A percentile compares a stretch with the other conserved stretches of the same genome.
These are phyloP conservation scores for Candolleomyces aberdarensis DNA, from an alignment of 768 basidiomycete genomes.

Conservation along the genomic window DNA sequence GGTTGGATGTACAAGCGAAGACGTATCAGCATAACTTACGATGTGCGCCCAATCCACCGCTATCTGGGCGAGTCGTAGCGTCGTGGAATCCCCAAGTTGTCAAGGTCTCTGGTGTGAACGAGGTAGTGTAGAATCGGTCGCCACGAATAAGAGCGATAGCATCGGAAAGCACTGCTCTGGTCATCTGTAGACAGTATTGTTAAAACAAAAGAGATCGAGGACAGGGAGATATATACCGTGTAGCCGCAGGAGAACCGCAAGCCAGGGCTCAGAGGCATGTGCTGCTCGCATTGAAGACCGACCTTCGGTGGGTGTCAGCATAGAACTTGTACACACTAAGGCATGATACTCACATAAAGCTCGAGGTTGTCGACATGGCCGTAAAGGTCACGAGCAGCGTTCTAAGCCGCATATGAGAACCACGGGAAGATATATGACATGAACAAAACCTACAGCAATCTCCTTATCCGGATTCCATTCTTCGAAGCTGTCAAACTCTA, in stretches of 20 bases:
- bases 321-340: not conserved
- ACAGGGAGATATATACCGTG: slow-evolving; percentile 16
- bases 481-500: slow-evolving; percentile 43
- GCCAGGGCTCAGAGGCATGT: slow-evolving; percentile 27
- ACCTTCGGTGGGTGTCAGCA: slow-evolving; percentile 8
- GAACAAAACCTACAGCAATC: slow-evolving; percentile 32
- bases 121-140: slow-evolving; percentile 50
- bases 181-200: slow-evolving; percentile 25
- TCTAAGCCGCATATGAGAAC: not conserved
- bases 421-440: no score
- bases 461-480: slow-evolving; percentile 53
- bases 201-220: not conserved
- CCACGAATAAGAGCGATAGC: slow-evolving; percentile 52
- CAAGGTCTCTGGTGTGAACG: slow-evolving; percentile 45
- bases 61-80: slow-evolving; percentile 39
- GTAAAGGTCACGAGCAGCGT: slow-evolving; percentile 28
- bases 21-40: slow-evolving; percentile 18
- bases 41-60: slow-evolving; percentile 34
- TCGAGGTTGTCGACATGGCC: slow-evolving; percentile 21
- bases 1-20: not conserved
- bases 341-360: not conserved
- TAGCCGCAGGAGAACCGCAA: slow-evolving; percentile 27
- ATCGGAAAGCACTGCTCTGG: slow-evolving; percentile 49
- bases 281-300: slow-evolving; percentile 31
- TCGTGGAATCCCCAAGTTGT: slow-evolving; percentile 54